Evolutionary conservation across 129 eudicot genomes (phyloP), one percentile per base, ranked within the genome.

Genomic region (Solidago caesia): DNA sequence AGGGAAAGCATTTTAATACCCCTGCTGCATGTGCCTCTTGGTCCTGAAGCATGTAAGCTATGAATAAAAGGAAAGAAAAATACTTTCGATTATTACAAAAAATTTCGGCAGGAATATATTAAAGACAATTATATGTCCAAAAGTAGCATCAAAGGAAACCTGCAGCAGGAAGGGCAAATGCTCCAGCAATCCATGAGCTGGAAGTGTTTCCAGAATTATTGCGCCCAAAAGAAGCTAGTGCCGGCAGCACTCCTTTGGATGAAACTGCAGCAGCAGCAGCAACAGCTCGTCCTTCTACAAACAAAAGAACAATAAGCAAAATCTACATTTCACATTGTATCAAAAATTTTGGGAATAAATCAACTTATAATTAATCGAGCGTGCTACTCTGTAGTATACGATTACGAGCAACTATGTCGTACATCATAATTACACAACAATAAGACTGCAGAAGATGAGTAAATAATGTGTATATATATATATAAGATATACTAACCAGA

Each of bases 131-230:
- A 53, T 52, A 64, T n/a, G 1, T 53, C 26, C 15, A 47, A 2
- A 44, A 29, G 46, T 72, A 5, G 16, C 14, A 41, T 47, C 25
- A 21, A 16, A 43, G 4, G 5, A 59, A 55, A 95, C 99, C 96
- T 91, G 99, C 96, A 44, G 97, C 93, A 64, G 99, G 99, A 53
- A 95, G 88, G 25, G 90, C 93, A 59, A 95, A 83, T 43, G 87
- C 90, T 70, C 94, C 87, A 73, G 89, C 81, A 70, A 95, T 82
- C 97, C 96, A 95, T 75, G 81, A 73, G 63, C 77, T 51, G 41
- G 91, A 85, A 45, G 89, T 84, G 82, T 84, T 89, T 71, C 89
- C 89, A 55, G 92, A 87, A 51, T 55, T 58, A 61, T 69, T 75
- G 76, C 89, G 82, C 33, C 89, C 92, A 44, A 81, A 87, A 59